phyloP scores from a whole-genome alignment of 208 protist species.

The Trypanosoma melophagium region DNA sequence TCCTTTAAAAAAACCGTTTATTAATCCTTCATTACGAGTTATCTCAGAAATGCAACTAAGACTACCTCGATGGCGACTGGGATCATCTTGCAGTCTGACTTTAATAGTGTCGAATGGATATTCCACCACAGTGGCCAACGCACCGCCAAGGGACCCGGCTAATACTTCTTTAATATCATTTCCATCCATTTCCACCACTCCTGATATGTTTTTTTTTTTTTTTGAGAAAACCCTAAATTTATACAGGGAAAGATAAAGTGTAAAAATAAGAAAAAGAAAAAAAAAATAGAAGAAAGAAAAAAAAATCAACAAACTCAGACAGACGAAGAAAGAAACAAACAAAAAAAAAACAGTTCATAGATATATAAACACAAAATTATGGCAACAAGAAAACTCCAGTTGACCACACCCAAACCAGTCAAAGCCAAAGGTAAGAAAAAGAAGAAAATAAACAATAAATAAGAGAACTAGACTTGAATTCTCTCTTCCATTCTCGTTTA shows the following conservation, averaged over 20 bases:
- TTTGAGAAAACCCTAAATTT: not conserved
- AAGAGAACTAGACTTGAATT: not conserved
- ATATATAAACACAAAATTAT: not conserved
- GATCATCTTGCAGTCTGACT: slow-evolving; percentile 88
- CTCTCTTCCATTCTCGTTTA: not conserved
- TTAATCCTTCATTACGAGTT: slow-evolving; percentile 67
- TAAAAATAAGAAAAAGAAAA: not conserved
- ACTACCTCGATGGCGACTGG: slow-evolving; percentile 59
- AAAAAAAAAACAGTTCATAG: not conserved
- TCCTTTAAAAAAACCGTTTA: slow-evolving; percentile 90
- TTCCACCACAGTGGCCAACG: slow-evolving; percentile 75
- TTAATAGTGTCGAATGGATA: slow-evolving; percentile 94
- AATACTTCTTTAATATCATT: slow-evolving; percentile 73
- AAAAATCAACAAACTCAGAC: not conserved
- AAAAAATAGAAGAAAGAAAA: slow-evolving; percentile 1
- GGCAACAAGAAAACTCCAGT: not conserved
- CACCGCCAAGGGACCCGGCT: slow-evolving; percentile 77
- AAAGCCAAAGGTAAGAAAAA: too few species aligned
- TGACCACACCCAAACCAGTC: too few species aligned
- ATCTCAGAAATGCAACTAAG: slow-evolving; percentile 70
- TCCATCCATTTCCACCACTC: slow-evolving; percentile 31
- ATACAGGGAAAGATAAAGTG: not conserved
- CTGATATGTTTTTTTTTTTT: not conserved
- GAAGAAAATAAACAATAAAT: too few species aligned
- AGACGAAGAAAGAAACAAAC: not conserved